Conservation (phyloP, 2,329 filamentous ascomycete genomes). For the Phialophora verrucosa region DNA sequence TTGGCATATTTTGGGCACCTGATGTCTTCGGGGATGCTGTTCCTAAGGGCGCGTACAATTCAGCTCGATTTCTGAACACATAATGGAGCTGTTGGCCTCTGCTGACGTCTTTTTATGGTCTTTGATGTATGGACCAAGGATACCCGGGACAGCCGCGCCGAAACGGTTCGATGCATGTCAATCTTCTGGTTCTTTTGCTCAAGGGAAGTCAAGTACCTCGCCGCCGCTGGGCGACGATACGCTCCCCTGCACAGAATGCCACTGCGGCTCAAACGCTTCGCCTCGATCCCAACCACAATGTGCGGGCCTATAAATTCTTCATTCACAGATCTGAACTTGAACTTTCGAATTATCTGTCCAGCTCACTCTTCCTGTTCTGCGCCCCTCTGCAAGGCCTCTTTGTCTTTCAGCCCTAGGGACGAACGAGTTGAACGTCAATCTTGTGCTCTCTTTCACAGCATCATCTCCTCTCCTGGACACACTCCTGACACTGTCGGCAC, state of each 20-base stretch:
- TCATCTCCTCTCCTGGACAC: neutral
- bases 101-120: neutral
- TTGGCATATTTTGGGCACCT: neutral
- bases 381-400: neutral
- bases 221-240: slow-evolving; percentile 2
- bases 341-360: neutral
- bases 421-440: neutral
- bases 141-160: neutral
- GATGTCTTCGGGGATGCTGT: neutral
- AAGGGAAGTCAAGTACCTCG: neutral
- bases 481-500: neutral
- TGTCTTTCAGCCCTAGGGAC: neutral
- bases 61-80: neutral
- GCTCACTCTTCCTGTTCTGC: neutral
- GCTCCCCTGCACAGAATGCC: slow-evolving; percentile 6
- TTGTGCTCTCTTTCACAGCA: neutral
- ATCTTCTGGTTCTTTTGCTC: neutral
- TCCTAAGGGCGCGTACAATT: neutral
- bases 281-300: neutral
- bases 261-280: slow-evolving; percentile 4
- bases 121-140: neutral
- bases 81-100: neutral
- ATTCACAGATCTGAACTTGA: neutral
- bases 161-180: neutral
- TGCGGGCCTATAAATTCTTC: neutral